Percentiles rank a stretch among this genome's conserved stretches.
phyloP scores from a whole-genome alignment of 495 filamentous ascomycete genomes.

The Aspergillus sparsus region DNA sequence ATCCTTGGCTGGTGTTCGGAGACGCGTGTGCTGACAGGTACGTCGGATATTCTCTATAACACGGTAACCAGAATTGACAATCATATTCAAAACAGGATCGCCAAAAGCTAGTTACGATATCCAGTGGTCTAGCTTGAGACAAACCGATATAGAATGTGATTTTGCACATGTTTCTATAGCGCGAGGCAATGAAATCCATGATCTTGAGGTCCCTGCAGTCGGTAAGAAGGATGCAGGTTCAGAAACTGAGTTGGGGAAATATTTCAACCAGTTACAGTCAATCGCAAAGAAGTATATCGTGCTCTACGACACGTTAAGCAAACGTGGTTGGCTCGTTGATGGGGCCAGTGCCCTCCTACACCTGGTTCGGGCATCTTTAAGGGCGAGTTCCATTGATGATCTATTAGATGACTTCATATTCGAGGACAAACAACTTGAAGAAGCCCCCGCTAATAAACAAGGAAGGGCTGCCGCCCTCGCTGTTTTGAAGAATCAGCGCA shows the following conservation, averaged over 20 bases:
- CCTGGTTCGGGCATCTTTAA: conserved; percentile 6
- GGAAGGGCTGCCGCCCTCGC: neutral
- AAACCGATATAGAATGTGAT: neutral
- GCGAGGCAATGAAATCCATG: neutral
- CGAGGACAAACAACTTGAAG: neutral
- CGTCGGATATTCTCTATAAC: neutral
- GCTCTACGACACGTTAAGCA: neutral
- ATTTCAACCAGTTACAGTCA: neutral
- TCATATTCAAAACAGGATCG: too few species aligned
- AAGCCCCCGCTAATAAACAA: neutral
- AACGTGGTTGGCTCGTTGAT: conserved; percentile 10
- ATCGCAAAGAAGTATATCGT: conserved; percentile 9
- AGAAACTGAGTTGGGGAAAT: neutral
- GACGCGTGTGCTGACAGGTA: conserved; percentile 1
- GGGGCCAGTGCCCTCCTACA: conserved; percentile 10
- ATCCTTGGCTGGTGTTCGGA: conserved; percentile 13
- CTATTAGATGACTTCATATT: neutral
- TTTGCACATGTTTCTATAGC: neutral
- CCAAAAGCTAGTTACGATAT: conserved; percentile 9
- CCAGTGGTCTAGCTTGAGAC: conserved; percentile 8
- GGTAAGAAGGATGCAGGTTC: neutral
- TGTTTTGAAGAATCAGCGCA: too few species aligned
- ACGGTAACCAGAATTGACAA: too few species aligned
- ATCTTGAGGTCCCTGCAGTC: neutral
- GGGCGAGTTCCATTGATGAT: neutral